These are phyloP conservation scores for Erysimum cheiri DNA, from an alignment of 441 rosid genomes.

Conservation along the genomic window DNA sequence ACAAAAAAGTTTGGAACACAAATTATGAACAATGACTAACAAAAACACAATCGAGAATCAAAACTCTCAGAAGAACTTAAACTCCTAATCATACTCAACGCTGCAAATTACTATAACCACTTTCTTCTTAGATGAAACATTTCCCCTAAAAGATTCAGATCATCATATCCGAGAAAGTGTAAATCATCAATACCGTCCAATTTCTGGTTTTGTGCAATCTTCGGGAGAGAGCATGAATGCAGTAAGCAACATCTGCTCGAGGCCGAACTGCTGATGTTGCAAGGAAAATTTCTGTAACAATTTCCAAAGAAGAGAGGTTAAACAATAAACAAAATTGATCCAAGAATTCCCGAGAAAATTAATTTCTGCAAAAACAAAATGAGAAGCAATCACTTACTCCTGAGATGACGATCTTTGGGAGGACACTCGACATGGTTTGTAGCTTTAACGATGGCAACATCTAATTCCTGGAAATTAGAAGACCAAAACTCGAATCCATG, in stretches of 20 bases:
- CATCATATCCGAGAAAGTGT: neutral
- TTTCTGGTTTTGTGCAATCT: conserved; percentile 73
- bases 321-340: neutral
- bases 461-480: conserved; percentile 67
- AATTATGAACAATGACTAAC: neutral
- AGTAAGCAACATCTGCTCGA: conserved; percentile 83
- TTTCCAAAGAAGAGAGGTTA: neutral
- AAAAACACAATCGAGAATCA: conserved; percentile 7
- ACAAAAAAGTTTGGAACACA: neutral
- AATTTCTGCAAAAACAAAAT: neutral
- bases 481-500: conserved; percentile 20
- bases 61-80: neutral
- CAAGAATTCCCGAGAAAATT: neutral
- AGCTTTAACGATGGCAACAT: conserved; percentile 94
- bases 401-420: conserved; percentile 90
- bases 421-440: conserved; percentile 97
- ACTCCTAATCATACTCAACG: neutral
- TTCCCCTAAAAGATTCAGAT: neutral
- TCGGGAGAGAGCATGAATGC: conserved; percentile 72
- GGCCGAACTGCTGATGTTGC: conserved; percentile 81
- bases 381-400: conserved; percentile 54
- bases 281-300: conserved; percentile 68
- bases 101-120: neutral
- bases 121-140: neutral
- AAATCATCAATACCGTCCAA: conserved; percentile 63